Conservation (phyloP, 2,329 filamentous ascomycete species). For the Aspergillus viridinutans region DNA sequence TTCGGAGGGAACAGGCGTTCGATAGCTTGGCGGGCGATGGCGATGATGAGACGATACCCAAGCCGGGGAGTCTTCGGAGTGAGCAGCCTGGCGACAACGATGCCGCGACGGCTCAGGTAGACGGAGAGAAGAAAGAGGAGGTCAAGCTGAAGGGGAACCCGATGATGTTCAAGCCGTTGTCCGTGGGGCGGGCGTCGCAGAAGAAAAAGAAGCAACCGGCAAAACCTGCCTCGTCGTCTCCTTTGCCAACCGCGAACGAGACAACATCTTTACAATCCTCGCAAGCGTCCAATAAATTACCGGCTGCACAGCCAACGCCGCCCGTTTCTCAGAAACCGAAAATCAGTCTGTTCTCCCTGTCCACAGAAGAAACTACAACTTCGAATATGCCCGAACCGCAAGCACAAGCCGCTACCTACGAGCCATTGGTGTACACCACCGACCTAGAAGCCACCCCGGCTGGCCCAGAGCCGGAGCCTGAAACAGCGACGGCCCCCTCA, state of each 20-base stretch:
- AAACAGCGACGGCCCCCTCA: constrained; percentile 8
- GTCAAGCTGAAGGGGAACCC: constrained; percentile 65
- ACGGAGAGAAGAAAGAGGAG: constrained; percentile 17
- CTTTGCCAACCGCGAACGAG: constrained; percentile 11
- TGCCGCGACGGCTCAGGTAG: constrained; percentile 5
- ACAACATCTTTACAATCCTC: constrained; percentile 15
- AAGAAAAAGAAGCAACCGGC: constrained; percentile 56
- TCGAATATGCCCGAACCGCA: constrained; percentile 1
- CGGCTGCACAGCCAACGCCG: constrained; percentile 9
- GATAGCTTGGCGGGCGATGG: constrained; percentile 11
- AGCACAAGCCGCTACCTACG: constrained; percentile 27
- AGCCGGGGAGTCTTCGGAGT: constrained; percentile 20
- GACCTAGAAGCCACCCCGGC: constrained; percentile 17
- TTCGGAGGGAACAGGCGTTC: constrained; percentile 25
- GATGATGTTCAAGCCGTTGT: constrained; percentile 84
- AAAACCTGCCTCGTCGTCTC: constrained; percentile 24
- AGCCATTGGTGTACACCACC: constrained; percentile 39
- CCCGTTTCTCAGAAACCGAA: constrained; percentile 36
- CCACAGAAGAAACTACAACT: constrained; percentile 22
- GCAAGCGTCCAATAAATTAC: constrained; percentile 9
- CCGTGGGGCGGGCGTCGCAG: constrained; percentile 69
- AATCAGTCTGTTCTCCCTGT: constrained; percentile 43
- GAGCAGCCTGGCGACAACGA: constrained; percentile 5
- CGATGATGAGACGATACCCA: constrained; percentile 23
- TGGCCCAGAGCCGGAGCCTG: constrained; percentile 13